Conservation (phyloP, 2,329 filamentous ascomycete genomes). For the Chaetomium sp. region DNA sequence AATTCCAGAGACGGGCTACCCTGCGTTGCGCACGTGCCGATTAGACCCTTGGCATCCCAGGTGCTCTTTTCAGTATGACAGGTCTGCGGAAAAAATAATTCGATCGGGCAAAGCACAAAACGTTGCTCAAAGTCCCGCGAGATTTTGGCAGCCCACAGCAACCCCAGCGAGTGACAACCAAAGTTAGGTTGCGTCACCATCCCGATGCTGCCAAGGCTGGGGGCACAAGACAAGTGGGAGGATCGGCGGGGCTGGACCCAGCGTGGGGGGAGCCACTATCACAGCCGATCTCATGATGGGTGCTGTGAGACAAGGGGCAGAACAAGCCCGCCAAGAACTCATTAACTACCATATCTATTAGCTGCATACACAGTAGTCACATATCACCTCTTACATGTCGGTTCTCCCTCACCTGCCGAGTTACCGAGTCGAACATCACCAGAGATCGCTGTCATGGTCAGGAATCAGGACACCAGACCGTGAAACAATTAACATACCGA, state of each 20-base stretch:
- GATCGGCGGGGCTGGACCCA: slow-evolving; percentile 1
- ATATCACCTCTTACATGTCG: no score
- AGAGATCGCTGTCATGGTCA: not conserved
- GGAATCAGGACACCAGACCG: not conserved
- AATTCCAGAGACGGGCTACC: not conserved
- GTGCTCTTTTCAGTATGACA: not conserved
- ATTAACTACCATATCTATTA: not conserved
- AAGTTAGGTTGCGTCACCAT: slow-evolving; percentile 6
- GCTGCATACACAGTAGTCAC: not conserved
- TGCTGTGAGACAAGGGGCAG: not conserved
- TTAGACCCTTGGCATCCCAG: not conserved
- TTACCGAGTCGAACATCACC: not conserved
- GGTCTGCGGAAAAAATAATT: not conserved
- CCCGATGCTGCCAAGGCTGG: slow-evolving; percentile 5
- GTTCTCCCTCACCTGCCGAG: not conserved
- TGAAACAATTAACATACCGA: not conserved
- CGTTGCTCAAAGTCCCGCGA: not conserved
- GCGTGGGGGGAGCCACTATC: not conserved
- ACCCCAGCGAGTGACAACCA: not conserved
- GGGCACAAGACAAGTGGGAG: not conserved
- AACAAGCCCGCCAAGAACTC: not conserved
- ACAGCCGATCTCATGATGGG: no score
- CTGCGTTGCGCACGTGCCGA: not conserved
- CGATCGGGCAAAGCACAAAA: not conserved
- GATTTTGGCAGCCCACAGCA: not conserved